A percentile compares a stretch with the other conserved stretches of the same genome.
phyloP scores from a whole-genome alignment of 1,284 basidiomycete species.

The Bjerkandera adusta region DNA sequence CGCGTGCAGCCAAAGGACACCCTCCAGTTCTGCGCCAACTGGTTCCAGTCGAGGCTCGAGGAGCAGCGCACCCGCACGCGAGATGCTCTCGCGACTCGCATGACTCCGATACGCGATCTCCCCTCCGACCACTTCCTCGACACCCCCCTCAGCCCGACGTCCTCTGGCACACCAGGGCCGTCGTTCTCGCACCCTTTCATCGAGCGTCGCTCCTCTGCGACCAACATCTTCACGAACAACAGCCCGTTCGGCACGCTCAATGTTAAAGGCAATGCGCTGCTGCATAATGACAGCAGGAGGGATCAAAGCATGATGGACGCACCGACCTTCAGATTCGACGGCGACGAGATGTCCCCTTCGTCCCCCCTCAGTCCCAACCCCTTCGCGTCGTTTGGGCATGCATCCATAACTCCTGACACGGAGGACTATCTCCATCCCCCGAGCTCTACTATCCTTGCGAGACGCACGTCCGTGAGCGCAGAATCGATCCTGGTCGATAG shows the following conservation, averaged over 20 bases:
- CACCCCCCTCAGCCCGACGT: slow-evolving; percentile 39
- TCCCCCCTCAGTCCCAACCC: slow-evolving; percentile 57
- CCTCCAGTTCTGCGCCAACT: slow-evolving; percentile 93
- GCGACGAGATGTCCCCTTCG: slow-evolving; percentile 57
- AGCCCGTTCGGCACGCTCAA: slow-evolving; percentile 77
- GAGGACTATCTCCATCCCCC: slow-evolving; percentile 66
- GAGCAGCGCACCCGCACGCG: slow-evolving; percentile 75
- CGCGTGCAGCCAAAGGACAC: slow-evolving; percentile 86
- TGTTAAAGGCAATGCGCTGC: slow-evolving; percentile 72
- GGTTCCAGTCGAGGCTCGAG: slow-evolving; percentile 89
- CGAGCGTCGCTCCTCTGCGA: slow-evolving; percentile 43
- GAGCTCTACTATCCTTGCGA: slow-evolving; percentile 78
- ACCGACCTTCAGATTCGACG: slow-evolving; percentile 57
- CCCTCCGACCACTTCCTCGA: slow-evolving; percentile 63
- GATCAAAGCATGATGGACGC: slow-evolving; percentile 29
- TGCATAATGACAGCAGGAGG: slow-evolving; percentile 39
- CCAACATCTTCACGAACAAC: slow-evolving; percentile 45
- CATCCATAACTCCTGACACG: slow-evolving; percentile 38
- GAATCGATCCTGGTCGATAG: slow-evolving; percentile 90
- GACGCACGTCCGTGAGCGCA: slow-evolving; percentile 95
- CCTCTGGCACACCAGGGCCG: slow-evolving; percentile 37
- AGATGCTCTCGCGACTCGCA: slow-evolving; percentile 56
- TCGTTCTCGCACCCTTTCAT: slow-evolving; percentile 47
- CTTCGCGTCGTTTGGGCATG: slow-evolving; percentile 40
- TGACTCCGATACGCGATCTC: slow-evolving; percentile 44